Conservation (phyloP, 441 rosid species). For the Hura crepitans region DNA sequence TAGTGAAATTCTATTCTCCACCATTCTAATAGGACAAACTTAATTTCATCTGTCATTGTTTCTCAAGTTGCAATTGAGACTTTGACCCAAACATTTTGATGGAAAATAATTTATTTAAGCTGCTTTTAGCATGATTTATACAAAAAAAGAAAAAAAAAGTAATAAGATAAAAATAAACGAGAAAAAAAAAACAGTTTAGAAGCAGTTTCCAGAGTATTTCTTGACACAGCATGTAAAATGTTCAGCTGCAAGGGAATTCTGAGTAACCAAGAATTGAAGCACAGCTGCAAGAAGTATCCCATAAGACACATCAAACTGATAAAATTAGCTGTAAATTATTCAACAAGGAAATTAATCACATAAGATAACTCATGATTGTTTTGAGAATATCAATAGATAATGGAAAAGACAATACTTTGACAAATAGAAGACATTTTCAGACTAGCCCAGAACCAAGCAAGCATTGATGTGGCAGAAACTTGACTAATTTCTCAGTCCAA, state of each 20-base stretch:
- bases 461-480: not conserved
- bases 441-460: not conserved
- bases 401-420: not conserved
- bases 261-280: not conserved
- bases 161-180: too few relatives aligned
- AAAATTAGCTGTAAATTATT: not conserved
- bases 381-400: not conserved
- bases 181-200: not conserved
- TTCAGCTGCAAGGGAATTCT: not conserved
- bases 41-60: not conserved
- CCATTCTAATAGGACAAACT: not conserved
- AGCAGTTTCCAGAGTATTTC: not conserved
- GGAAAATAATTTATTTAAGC: not conserved
- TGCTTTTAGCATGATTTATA: not conserved
- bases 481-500: too few relatives aligned
- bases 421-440: not conserved
- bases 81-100: not conserved
- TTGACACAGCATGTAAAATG: too few relatives aligned
- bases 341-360: not conserved
- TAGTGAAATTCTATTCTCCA: not conserved
- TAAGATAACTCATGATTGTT: not conserved
- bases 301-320: slow-evolving; percentile 3
- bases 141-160: too few relatives aligned
- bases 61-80: not conserved
- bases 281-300: not conserved